Base-by-base conservation (phyloP, 1,284 basidiomycete species). In the Sporisorium scitamineum region DNA sequence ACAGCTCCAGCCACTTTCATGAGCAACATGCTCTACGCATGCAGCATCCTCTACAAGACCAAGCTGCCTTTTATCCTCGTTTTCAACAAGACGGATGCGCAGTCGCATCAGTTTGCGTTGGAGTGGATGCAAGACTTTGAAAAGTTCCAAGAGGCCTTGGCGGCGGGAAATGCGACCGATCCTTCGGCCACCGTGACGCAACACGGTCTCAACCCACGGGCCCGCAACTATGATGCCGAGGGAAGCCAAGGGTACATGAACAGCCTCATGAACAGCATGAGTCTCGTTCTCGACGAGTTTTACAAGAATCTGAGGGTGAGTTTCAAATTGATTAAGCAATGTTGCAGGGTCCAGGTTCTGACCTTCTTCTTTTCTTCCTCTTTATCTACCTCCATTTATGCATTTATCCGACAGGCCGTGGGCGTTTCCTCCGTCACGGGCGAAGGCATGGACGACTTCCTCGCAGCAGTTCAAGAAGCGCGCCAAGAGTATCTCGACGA, bases 41-140 rank as follows among this genome's bases (percentile, higher is more conserved):
- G 97, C 89, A 96, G 94, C 76, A 99, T 99, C 77, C 88, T 99
- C 27, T 99, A 99, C 89, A 99, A 99, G 87, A 97, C 95, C 3
- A 93, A 95, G 75, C 88, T 99, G 0, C 97, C 97, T 0, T 98
- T 99, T 86, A 92, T 99, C 76, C 89, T 99, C 37, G 96, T 99
- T 10, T 99, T 99, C 88, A 99, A 99, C 88, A 99, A 99, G 88
- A 97, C 91, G 5, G 97, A 99, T 85, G 94, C 94, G 68, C 89
- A 92, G 77, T 88, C 92, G 2, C 93, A 96, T 86, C 90, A 91
- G 52, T 98, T 98, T 86, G 97, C 96, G 5, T 79, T 96, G 42
- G 94, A 97, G 72, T 99, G 97, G 97, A 99, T 99, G 96, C 88
- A 90, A 37, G 97, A 99, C 85, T 99, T 98, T 84, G 96, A 99